Evolutionary conservation across 169 alveolate species (phyloP), one percentile per base, ranked within the genome.

Genomic region (Neospora caninum): DNA sequence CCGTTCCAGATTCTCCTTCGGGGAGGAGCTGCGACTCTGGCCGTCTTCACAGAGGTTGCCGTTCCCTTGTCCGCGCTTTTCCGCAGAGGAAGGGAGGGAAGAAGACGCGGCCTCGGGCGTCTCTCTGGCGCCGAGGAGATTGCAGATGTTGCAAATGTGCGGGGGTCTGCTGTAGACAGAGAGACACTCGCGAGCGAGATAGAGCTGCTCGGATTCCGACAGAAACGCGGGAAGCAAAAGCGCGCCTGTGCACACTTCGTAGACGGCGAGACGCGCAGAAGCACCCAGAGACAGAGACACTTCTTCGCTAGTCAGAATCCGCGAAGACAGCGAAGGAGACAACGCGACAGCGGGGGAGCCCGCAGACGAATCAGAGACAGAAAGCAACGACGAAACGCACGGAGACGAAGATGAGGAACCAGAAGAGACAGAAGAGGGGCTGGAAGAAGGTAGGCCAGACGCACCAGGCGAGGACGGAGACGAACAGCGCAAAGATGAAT

Each of bases 61-160:
- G 31, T 64, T 27, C 73, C n/a, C 58, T 49, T 49, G 22, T 22
- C 31, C n/a, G 34, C 20, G n/a, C 31, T 13, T 22, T 9, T 64
- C 7, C 31, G 31, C 31, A 0, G 73, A 9, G 1, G 73, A 64
- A 7, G 73, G 7, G 73, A 16, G 73, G n/a, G 7, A 4, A 64
- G 73, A 27, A 64, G n/a, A 9, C 0, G 27, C 38, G n/a, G 27
- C 82, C 58, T 53, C 31, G 39, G 9, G 58, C 83, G 41, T 1
- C 83, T 54, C 80, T 38, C 29, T 88, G 45, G 54, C 54, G 83
- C 83, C 29, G 83, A 73, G n/a, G 45, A 64, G 31, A 64, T 20
- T 73, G 92, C 92, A 88, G 41, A 88, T 10, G 38, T 88, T 88
- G 92, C 92, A 88, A 64, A 88, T 58, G 7, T 31, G 80, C 0